These are phyloP conservation scores for Nothophaeocryptopus gaeumannii DNA, from an alignment of 2,329 filamentous ascomycete genomes.

Conservation along the genomic window DNA sequence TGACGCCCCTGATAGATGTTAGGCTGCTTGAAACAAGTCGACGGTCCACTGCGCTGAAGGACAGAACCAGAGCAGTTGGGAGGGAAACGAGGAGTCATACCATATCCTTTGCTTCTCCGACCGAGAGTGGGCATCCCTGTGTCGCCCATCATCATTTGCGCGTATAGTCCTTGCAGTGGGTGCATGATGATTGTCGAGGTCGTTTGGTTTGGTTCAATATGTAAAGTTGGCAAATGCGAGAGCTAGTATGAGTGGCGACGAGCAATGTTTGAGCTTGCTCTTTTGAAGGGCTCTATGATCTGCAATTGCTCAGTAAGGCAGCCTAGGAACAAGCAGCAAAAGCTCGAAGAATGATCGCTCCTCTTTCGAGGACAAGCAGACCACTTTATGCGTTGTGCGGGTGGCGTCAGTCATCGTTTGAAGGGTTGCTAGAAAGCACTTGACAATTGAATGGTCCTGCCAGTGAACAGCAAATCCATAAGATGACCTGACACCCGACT, in stretches of 20 bases:
- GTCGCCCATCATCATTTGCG: slow-evolving; percentile 5
- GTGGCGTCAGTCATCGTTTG: too few relatives aligned
- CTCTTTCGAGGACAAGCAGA: too few relatives aligned
- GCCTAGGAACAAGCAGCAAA: not conserved
- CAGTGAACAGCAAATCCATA: too few relatives aligned
- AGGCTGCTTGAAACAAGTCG: not conserved
- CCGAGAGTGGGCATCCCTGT: slow-evolving; percentile 15
- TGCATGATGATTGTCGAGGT: not conserved
- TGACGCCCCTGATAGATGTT: slow-evolving; percentile 11
- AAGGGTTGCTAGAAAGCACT: too few relatives aligned
- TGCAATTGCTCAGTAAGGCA: not conserved
- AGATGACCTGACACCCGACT: too few relatives aligned
- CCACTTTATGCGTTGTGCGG: too few relatives aligned
- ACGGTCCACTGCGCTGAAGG: not conserved
- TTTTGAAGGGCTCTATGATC: not conserved
- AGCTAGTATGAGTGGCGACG: not conserved
- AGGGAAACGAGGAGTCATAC: not conserved
- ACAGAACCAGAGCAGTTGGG: not conserved
- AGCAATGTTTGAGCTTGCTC: not conserved
- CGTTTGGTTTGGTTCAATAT: not conserved
- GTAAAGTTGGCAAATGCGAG: not conserved
- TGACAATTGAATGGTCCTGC: too few relatives aligned
- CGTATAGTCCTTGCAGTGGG: not conserved
- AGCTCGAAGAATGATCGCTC: not conserved
- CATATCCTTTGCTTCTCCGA: slow-evolving; percentile 12